These are phyloP conservation scores for Colletotrichum viniferum DNA, from an alignment of 2,329 filamentous ascomycete species.

Conservation along the genomic window DNA sequence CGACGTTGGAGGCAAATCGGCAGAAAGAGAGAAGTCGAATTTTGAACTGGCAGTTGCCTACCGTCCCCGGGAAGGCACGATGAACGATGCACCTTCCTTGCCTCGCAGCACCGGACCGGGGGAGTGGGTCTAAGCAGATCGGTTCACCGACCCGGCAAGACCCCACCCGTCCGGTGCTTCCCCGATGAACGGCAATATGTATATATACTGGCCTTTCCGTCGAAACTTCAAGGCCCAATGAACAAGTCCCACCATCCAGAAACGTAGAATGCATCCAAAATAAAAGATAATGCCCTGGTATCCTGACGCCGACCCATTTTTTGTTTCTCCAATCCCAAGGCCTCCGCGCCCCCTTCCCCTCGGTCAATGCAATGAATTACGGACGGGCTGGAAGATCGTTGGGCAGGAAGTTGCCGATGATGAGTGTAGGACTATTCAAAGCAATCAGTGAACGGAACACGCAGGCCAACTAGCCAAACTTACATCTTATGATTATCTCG, in stretches of 20 bases:
- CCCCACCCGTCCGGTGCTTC: not conserved
- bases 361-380: conserved; percentile 38
- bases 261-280: not conserved
- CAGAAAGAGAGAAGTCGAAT: not conserved
- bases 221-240: not conserved
- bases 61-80: not conserved
- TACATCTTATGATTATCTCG: conserved; percentile 96
- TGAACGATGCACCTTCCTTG: not conserved
- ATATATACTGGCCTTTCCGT: not conserved
- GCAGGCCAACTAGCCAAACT: conserved; percentile 51
- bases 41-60: not conserved
- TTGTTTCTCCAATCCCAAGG: not conserved
- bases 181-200: not conserved
- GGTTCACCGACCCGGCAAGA: not conserved
- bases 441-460: conserved; percentile 32
- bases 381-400: conserved; percentile 62
- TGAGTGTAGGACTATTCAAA: conserved; percentile 77
- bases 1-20: not conserved
- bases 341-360: conserved; percentile 8
- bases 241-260: not conserved
- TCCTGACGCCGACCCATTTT: conserved; percentile 12
- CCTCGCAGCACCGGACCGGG: not conserved
- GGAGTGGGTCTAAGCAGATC: fast-evolving
- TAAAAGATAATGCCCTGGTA: conserved; percentile 10
- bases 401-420: conserved; percentile 95